A percentile compares a stretch with the other conserved stretches of the same genome.
Evolutionary conservation across 2,329 filamentous ascomycete genomes (phyloP).

Genomic region (Bipolaris zeicola): DNA sequence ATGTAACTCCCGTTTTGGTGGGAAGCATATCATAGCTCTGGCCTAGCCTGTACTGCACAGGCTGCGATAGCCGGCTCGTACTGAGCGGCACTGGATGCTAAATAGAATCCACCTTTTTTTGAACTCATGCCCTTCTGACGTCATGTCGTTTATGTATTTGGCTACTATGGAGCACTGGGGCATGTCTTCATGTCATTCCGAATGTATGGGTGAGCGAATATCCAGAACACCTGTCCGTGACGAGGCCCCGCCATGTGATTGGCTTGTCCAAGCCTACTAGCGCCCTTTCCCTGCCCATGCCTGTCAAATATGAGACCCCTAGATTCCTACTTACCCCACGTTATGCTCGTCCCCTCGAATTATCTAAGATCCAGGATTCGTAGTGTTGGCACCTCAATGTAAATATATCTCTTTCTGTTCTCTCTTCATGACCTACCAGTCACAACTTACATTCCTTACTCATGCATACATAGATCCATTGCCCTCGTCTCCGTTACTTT

Average conservation of each 20-base stretch:
- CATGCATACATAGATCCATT: slow-evolving; percentile 17
- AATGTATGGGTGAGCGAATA: not conserved
- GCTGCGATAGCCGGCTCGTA: slow-evolving; percentile 1
- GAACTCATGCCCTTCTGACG: not conserved
- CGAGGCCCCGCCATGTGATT: slow-evolving; percentile 7
- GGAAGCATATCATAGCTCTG: slow-evolving; percentile 3
- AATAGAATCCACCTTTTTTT: slow-evolving; percentile 15
- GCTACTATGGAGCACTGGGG: not conserved
- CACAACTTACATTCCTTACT: not conserved
- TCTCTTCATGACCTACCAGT: too few relatives aligned
- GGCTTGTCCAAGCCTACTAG: slow-evolving; percentile 11
- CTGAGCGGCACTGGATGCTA: slow-evolving; percentile 9
- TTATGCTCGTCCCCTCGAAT: slow-evolving; percentile 12
- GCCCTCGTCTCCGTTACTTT: slow-evolving; percentile 16
- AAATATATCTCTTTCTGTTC: not conserved
- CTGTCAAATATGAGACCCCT: slow-evolving; percentile 9
- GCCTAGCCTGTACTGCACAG: slow-evolving; percentile 5
- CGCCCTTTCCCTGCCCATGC: not conserved
- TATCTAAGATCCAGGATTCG: slow-evolving; percentile 4
- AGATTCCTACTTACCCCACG: not conserved
- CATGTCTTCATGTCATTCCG: not conserved
- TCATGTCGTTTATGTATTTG: not conserved
- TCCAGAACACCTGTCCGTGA: slow-evolving; percentile 4
- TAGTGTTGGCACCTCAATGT: slow-evolving; percentile 14
- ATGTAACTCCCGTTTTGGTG: slow-evolving; percentile 14